Evolutionary conservation across 2,329 filamentous ascomycete genomes (phyloP).

Genomic region (Paracoccidioides lutzii): DNA sequence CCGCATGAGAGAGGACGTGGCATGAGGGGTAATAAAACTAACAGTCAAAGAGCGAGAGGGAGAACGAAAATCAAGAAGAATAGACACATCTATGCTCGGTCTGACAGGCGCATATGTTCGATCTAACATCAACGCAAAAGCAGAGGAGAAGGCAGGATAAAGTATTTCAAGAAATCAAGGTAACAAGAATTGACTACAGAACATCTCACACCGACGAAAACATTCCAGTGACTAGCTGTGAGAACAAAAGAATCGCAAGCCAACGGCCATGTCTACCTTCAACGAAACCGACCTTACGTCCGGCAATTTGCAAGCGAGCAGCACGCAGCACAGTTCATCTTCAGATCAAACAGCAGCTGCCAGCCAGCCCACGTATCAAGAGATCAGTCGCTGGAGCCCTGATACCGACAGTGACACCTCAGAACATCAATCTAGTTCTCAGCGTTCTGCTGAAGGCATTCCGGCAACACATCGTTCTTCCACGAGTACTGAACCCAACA

Average conservation of each 20-base stretch:
- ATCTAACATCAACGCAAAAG: too few species aligned
- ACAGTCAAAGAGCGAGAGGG: too few species aligned
- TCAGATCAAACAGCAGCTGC: neutral
- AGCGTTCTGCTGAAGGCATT: neutral
- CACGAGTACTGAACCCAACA: neutral
- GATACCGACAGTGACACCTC: neutral
- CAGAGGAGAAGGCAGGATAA: too few species aligned
- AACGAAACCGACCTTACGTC: neutral
- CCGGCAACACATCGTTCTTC: neutral
- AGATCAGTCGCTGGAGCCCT: conserved; percentile 8
- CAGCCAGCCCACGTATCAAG: neutral
- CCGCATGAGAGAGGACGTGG: too few species aligned
- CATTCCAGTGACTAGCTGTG: neutral
- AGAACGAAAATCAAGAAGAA: too few species aligned
- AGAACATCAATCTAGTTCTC: neutral
- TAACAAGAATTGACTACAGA: too few species aligned
- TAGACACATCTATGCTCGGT: too few species aligned
- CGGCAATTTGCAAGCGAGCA: neutral
- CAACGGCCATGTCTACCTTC: neutral
- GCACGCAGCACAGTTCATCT: neutral
- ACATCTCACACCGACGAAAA: neutral
- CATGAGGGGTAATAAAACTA: too few species aligned
- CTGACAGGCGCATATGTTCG: too few species aligned
- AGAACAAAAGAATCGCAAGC: neutral
- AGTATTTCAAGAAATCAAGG: too few species aligned